Conservation (phyloP, 176 grass and related monocot species). For the Otatea glauca region DNA sequence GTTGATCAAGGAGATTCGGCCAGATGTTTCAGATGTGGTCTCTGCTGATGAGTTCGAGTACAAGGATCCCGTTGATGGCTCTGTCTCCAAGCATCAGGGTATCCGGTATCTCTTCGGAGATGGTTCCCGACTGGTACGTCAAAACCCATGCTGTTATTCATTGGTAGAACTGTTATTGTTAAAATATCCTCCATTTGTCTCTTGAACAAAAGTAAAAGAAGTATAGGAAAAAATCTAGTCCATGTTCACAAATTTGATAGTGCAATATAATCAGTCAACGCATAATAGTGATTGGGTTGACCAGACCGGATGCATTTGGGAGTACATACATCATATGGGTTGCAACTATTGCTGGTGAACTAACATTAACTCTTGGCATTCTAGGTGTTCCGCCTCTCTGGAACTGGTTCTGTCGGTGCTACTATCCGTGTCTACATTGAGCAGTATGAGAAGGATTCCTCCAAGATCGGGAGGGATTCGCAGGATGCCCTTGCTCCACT, state of each 20-base stretch:
- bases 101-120: constrained; percentile 89
- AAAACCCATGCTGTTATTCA: constrained; percentile 19
- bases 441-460: constrained; percentile 85
- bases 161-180: neutral
- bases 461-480: constrained; percentile 84
- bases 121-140: constrained; percentile 84
- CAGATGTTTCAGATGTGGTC: constrained; percentile 73
- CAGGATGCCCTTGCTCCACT: constrained; percentile 87
- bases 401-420: constrained; percentile 89
- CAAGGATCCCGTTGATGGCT: constrained; percentile 97
- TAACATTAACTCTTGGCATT: constrained; percentile 38
- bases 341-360: neutral
- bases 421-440: constrained; percentile 96
- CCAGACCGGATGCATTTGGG: neutral
- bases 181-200: constrained; percentile 5
- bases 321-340: neutral
- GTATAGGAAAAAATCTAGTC: neutral
- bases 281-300: neutral
- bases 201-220: constrained; percentile 13
- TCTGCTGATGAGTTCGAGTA: constrained; percentile 93
- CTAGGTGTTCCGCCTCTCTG: constrained; percentile 93
- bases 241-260: neutral
- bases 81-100: constrained; percentile 90
- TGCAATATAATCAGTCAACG: neutral
- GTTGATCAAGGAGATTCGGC: constrained; percentile 71